Base-by-base conservation (phyloP, 2,329 filamentous ascomycete species). In the Ustulina deusta region DNA sequence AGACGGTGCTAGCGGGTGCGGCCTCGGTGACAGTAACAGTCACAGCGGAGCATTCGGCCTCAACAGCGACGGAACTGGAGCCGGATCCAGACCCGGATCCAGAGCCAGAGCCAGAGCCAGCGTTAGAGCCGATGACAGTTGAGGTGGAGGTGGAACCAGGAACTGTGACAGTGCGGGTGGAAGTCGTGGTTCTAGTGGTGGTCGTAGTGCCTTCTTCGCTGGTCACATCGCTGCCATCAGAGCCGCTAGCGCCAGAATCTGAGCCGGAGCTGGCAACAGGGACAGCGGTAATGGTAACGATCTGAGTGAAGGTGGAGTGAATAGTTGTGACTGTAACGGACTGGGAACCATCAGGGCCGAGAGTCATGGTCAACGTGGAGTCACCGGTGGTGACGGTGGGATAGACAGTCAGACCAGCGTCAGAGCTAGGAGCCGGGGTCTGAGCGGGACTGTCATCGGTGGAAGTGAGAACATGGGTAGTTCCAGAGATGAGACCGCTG, bases 11-110 rank as follows among this genome's bases (percentile, higher is more conserved):
- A 46, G 75, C 74, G 27, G 77, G 71, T 15, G 71, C 63, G 57
- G 75, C 70, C 69, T 77, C 68, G 34, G 77, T 78, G 20, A 78
- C 76, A 48, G 77, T 77, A 55, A 77, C 76, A 40, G 75, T 76
- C 61, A 76, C 76, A 48, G 75, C 69, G 46, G 61, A 52, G 56
- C 74, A 71, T 51, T 71, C 73, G 25, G 71, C 72, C 58, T 72
- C 71, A n/a, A 67, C 65, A 29, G 69, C 64, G 34, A 61, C 64
- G 9, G 61, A 38, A n/a, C 54, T 63, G 25, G 66, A 63, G 29
- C 56, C 68, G 17, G 69, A 70, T 17, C 61, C 66, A 10, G 65
- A 65, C 27, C 73, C 73, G 51, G 49, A 54, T 3, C 49, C 66
- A 9, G 65, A 64, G 22, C 59, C 68, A 32, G 69, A 70, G 25